A percentile compares a stretch with the other conserved stretches of the same genome.
These are phyloP conservation scores for Aspergillus bertholletiae DNA, from an alignment of 495 filamentous ascomycete genomes.

Conservation along the genomic window DNA sequence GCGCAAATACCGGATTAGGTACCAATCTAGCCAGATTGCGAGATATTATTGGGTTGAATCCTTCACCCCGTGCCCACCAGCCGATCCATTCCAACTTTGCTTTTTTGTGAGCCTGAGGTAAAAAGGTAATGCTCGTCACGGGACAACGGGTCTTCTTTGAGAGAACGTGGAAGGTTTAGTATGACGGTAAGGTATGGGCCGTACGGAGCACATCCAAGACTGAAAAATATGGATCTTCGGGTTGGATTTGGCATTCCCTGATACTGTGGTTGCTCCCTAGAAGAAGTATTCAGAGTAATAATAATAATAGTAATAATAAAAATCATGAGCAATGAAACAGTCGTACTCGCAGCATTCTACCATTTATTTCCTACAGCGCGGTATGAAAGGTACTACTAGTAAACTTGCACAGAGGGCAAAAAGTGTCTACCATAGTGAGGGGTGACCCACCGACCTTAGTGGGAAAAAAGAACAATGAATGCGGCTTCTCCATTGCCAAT, in stretches of 20 bases:
- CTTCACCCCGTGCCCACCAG: not conserved
- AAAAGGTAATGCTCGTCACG: not conserved
- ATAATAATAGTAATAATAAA: too few relatives aligned
- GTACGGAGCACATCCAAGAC: not conserved
- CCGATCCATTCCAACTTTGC: not conserved
- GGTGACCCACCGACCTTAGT: not conserved
- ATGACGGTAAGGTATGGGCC: not conserved
- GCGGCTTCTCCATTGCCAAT: not conserved
- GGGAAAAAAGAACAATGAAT: conserved; percentile 18
- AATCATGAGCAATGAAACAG: not conserved
- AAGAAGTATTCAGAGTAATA: too few relatives aligned
- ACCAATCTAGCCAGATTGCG: not conserved
- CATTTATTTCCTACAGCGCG: too few relatives aligned
- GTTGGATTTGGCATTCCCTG: too few relatives aligned
- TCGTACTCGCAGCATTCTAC: too few relatives aligned
- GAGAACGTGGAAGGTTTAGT: not conserved
- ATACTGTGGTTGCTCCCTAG: too few relatives aligned
- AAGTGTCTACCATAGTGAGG: not conserved
- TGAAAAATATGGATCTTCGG: too few relatives aligned
- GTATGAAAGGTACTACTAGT: too few relatives aligned
- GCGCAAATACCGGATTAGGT: not conserved
- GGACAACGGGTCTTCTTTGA: not conserved
- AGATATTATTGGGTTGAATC: not conserved
- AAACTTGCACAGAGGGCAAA: conserved; percentile 11
- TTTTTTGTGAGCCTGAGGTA: not conserved